Evolutionary conservation across 2,329 filamentous ascomycete genomes (phyloP), one percentile per base, ranked within the genome.

Genomic region (Colletotrichum echinochloae): DNA sequence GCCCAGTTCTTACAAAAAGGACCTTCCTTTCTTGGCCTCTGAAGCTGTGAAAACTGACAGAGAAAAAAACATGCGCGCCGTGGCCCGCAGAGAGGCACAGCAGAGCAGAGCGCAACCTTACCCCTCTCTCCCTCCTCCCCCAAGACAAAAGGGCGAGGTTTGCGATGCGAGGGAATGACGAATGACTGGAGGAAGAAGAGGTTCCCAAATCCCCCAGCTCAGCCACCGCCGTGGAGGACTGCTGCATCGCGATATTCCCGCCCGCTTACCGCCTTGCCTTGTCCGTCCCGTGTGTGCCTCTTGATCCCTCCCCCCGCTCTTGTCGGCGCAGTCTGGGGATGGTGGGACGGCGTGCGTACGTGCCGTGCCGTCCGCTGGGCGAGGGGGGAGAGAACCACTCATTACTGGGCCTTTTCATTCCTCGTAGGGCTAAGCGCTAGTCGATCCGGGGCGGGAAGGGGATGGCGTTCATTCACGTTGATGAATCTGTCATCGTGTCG

Each of bases 141-240:
- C n/a, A n/a, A n/a, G n/a, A n/a, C 11, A 3, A 41, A 18, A 44
- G 37, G n/a, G 20, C 20, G 20, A 37, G 7, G 5, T 18, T 23
- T n/a, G 51, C 51, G 26, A 44, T 28, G 54, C 37, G 12, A 18
- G 14, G 30, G n/a, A n/a, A n/a, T n/a, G n/a, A n/a, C n/a, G n/a
- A 37, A 37, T 2, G 35, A 55, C 48, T 6, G 49, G 7, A 16
- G 49, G 5, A 30, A 20, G 18, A 20, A 41, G 1, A 41, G 57
- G 28, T 9, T 52, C 41, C 35, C 9, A 37, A 9, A 18, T 18
- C 18, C 2, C 5, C 20, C 35, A 44, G 55, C 67, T 62, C 52
- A 70, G 67, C 67, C 67, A 62, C 67, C 26, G 44, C 41, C 51
- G 18, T 16, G 39, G 39, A 20, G 18, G 39, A 20, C 63, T 66